Percentiles rank a stretch among this genome's conserved stretches.
phyloP scores from a whole-genome alignment of 2,329 filamentous ascomycete genomes.

The Fonsecaea erecta region DNA sequence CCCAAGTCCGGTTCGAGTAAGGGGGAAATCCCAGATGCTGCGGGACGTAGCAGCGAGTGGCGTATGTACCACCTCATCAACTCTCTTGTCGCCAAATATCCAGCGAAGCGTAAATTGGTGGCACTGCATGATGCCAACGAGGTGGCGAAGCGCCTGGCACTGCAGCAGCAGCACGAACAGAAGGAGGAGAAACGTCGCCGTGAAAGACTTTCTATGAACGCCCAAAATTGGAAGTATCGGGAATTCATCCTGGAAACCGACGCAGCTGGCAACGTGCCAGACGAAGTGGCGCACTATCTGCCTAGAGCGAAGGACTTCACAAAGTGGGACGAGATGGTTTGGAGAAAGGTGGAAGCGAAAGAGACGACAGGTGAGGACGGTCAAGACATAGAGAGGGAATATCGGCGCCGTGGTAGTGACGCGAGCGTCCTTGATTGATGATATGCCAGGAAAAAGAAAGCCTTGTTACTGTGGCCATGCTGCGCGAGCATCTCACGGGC shows the following conservation, averaged over 20 bases:
- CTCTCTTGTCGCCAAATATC: slow-evolving; percentile 26
- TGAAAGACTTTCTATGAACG: slow-evolving; percentile 23
- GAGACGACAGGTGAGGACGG: slow-evolving; percentile 4
- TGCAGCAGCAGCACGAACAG: slow-evolving; percentile 32
- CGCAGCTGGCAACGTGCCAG: not conserved
- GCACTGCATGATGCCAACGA: slow-evolving; percentile 65
- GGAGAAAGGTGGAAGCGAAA: slow-evolving; percentile 22
- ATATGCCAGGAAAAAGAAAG: no score
- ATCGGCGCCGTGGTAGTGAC: slow-evolving; percentile 6
- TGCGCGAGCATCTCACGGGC: no score
- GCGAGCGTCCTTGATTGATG: not conserved
- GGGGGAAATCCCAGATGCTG: slow-evolving; percentile 10
- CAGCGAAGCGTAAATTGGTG: slow-evolving; percentile 50
- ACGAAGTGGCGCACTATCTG: slow-evolving; percentile 20
- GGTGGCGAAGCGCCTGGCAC: slow-evolving; percentile 58
- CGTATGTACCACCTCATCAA: slow-evolving; percentile 30
- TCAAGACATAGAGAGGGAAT: slow-evolving; percentile 20
- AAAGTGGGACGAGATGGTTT: slow-evolving; percentile 26
- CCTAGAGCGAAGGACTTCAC: slow-evolving; percentile 2
- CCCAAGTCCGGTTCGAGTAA: not conserved
- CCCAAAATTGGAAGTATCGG: not conserved
- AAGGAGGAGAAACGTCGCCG: slow-evolving; percentile 27
- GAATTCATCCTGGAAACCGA: not conserved
- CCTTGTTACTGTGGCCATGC: no score
- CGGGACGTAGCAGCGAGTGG: slow-evolving; percentile 19